A percentile compares a stretch with the other conserved stretches of the same genome.
These are phyloP conservation scores for Plectranthus barbatus DNA, from an alignment of 257 asterid species.

Conservation along the genomic window DNA sequence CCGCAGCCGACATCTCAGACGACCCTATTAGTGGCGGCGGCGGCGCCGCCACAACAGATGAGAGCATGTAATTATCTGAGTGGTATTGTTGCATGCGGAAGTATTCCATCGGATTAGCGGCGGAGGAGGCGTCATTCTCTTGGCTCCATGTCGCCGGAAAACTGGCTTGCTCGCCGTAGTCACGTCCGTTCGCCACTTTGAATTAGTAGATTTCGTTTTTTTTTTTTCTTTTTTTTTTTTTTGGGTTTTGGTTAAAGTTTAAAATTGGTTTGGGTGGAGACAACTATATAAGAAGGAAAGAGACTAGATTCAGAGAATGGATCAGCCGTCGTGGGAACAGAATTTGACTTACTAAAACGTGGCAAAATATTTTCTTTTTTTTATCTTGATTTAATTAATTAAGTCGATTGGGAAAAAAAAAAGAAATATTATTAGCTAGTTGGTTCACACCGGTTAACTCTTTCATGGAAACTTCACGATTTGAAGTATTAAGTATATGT, in stretches of 20 bases:
- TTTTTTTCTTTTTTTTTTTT: too few relatives aligned
- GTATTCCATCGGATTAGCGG: background rate
- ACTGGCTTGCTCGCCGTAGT: slow-evolving; percentile 28
- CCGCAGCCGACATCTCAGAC: slow-evolving; percentile 60
- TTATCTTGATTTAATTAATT: background rate
- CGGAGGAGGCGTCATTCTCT: slow-evolving; percentile 12
- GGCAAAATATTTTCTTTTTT: background rate
- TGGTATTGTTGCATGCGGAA: slow-evolving; percentile 25
- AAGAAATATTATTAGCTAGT: too few relatives aligned
- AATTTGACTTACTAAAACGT: background rate
- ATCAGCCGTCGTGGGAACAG: slow-evolving; percentile 14
- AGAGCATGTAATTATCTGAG: slow-evolving; percentile 19
- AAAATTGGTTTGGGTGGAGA: background rate
- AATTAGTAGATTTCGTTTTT: too few relatives aligned
- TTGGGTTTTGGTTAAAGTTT: background rate
- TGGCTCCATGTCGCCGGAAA: slow-evolving; percentile 19
- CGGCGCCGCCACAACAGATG: slow-evolving; percentile 25
- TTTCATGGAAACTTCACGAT: background rate
- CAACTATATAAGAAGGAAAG: background rate
- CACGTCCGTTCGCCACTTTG: slow-evolving; percentile 63
- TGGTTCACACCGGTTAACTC: slow-evolving; percentile 7
- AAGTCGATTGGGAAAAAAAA: background rate
- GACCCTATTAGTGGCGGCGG: too few relatives aligned
- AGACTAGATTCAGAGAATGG: slow-evolving; percentile 6
- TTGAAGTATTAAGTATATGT: too few relatives aligned